phyloP scores from a whole-genome alignment of 1,284 basidiomycete species.

The Austroboletus niveus region DNA sequence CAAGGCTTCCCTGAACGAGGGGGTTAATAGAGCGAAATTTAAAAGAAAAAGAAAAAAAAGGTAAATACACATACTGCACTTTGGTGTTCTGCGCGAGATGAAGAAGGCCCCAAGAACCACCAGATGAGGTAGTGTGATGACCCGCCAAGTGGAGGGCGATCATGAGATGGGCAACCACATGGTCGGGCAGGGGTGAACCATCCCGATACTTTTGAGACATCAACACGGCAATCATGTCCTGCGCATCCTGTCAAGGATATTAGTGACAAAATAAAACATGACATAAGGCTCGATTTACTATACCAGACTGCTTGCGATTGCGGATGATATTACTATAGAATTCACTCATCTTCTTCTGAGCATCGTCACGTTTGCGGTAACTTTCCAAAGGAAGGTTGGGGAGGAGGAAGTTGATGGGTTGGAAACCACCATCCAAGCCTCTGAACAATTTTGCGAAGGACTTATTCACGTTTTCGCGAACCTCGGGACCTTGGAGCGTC shows the following conservation, averaged over 20 bases:
- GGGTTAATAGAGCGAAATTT: background rate
- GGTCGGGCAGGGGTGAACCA: constrained; percentile 78
- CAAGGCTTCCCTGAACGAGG: constrained; percentile 57
- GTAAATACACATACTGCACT: constrained; percentile 50
- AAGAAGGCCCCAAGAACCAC: constrained; percentile 87
- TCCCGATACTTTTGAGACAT: constrained; percentile 85
- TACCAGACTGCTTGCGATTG: constrained; percentile 61
- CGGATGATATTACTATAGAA: constrained; percentile 91
- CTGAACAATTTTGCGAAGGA: constrained; percentile 85
- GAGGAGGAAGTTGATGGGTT: constrained; percentile 92
- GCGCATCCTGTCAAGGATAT: constrained; percentile 51
- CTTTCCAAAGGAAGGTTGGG: constrained; percentile 90
- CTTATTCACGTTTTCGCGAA: constrained; percentile 79
- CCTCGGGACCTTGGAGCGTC: constrained; percentile 91
- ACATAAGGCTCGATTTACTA: constrained; percentile 32
- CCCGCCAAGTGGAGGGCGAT: constrained; percentile 96
- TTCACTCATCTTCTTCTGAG: constrained; percentile 91
- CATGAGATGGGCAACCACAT: constrained; percentile 97
- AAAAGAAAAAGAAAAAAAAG: constrained; percentile 27
- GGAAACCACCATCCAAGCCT: constrained; percentile 92
- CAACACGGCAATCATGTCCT: constrained; percentile 93
- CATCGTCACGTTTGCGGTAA: constrained; percentile 84
- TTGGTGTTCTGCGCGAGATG: constrained; percentile 84
- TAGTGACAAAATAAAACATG: constrained; percentile 1
- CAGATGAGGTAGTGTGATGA: constrained; percentile 95